phyloP scores from a whole-genome alignment of 495 filamentous ascomycete species.

The Annulohypoxylon moriforme region DNA sequence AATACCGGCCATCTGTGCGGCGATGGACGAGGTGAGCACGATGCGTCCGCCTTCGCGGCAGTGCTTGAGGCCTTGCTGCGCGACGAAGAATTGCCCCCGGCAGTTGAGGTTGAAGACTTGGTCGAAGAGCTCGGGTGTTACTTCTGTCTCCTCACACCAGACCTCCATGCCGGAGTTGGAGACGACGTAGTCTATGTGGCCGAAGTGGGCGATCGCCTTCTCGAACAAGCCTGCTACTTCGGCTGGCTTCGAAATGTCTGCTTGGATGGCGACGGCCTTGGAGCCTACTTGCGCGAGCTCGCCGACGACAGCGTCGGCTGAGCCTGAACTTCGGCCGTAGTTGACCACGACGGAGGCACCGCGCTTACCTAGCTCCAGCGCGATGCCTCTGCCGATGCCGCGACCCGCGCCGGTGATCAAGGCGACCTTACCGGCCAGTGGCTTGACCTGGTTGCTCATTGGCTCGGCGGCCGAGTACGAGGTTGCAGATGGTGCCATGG shows the following conservation, averaged over 20 bases:
- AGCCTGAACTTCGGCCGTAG: conserved; percentile 71
- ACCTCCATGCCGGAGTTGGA: conserved; percentile 75
- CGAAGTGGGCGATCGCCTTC: conserved; percentile 51
- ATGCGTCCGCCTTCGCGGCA: conserved; percentile 70
- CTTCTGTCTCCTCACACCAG: conserved; percentile 73
- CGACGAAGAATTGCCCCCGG: conserved; percentile 85
- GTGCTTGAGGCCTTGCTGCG: conserved; percentile 73
- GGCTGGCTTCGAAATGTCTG: conserved; percentile 76
- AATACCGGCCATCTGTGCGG: conserved; percentile 70
- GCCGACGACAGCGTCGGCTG: conserved; percentile 71
- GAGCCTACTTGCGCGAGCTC: conserved; percentile 68
- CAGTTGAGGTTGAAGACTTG: conserved; percentile 82
- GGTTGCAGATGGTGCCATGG: conserved; percentile 11
- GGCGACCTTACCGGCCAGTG: conserved; percentile 73
- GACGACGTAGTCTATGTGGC: conserved; percentile 77
- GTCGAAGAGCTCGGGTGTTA: conserved; percentile 81
- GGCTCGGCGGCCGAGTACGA: conserved; percentile 24
- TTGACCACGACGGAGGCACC: conserved; percentile 83
- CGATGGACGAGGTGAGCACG: conserved; percentile 73
- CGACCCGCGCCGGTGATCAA: conserved; percentile 75
- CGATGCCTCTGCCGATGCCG: conserved; percentile 81
- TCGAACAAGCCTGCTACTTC: conserved; percentile 71
- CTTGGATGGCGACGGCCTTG: conserved; percentile 75
- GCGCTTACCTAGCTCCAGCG: conserved; percentile 78
- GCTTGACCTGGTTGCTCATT: conserved; percentile 47